Evolutionary conservation across 2,329 filamentous ascomycete species (phyloP), one percentile per base, ranked within the genome.

Genomic region (Dendrostoma leiphaemia): DNA sequence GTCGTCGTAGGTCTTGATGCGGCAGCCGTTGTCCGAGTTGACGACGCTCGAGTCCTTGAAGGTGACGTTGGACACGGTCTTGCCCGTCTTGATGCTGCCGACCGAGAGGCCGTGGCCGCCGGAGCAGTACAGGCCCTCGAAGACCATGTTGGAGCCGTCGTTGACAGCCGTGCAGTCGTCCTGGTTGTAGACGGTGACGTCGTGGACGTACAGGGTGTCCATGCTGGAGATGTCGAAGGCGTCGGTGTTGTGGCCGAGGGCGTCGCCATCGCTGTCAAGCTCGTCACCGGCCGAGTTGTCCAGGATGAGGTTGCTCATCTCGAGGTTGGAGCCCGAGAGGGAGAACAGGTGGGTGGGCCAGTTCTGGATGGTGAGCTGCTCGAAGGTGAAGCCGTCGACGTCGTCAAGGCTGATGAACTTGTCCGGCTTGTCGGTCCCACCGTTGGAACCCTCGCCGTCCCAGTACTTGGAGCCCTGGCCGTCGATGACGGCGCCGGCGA

Each of bases 161-260:
- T 83, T 84, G 59, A 81, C 64, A 19, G 81, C 81, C 9, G 84
- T 70, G 59, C 81, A 85, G 62, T 84, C 81, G 53, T 85, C 82
- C 67, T 85, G 82, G 71, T 84, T 84, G 64, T 80, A 74, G 53
- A 85, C 73, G 24, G 70, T 74, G 26, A 79, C 78, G 24, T 76
- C 77, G 15, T 71, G 71, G 58, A 84, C 83, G 56, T 70, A 73
- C 26, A 84, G 70, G 34, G 73, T 71, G n/a, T 63, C 71, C 35
- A 74, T 79, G 41, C 64, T 70, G 45, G 79, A 77, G 46, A 84
- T 73, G 54, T 84, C 80, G 59, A 84, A 85, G 1, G 73, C 82
- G 61, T 84, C 82, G 0, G 81, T 84, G 71, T 85, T 85, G 61
- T 78, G 67, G 13, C 65, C 70, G 5, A 53, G 49, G 2, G 52